Conservation (phyloP, 1,139 yeast species). For the Blastobotrys proliferans region DNA sequence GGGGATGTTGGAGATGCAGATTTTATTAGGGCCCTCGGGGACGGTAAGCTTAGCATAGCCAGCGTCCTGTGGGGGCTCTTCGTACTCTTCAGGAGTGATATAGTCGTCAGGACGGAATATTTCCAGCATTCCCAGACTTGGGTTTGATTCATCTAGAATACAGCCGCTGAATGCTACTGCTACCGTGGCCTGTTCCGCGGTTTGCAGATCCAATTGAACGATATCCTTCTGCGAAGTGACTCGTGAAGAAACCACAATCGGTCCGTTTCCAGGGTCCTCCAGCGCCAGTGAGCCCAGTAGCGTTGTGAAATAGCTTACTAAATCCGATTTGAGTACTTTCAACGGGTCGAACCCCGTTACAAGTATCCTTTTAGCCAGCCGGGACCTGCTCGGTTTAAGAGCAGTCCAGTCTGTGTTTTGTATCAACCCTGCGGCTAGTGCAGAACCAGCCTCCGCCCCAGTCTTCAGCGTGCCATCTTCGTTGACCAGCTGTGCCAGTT, state of each 20-base stretch:
- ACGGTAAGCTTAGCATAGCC: conserved; percentile 16
- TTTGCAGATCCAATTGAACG: conserved; percentile 47
- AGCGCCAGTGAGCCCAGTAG: conserved; percentile 32
- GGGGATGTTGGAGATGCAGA: conserved; percentile 43
- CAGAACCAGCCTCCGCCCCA: neutral
- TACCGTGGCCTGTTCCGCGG: conserved; percentile 56
- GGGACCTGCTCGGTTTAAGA: conserved; percentile 23
- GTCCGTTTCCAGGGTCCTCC: conserved; percentile 13
- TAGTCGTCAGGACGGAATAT: conserved; percentile 42
- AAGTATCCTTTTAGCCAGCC: conserved; percentile 46
- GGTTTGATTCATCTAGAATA: conserved; percentile 30
- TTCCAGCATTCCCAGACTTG: conserved; percentile 10
- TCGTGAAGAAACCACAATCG: conserved; percentile 1
- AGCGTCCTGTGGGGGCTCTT: neutral
- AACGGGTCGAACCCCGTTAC: conserved; percentile 46
- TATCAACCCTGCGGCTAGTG: conserved; percentile 1
- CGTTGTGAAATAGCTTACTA: conserved; percentile 44
- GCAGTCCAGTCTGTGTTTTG: conserved; percentile 14
- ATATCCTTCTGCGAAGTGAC: conserved; percentile 1
- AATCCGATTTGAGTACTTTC: conserved; percentile 36
- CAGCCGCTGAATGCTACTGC: conserved; percentile 46
- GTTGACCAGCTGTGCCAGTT: conserved; percentile 4
- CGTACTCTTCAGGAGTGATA: conserved; percentile 38
- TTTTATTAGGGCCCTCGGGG: conserved; percentile 35
- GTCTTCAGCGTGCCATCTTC: conserved; percentile 7